Percentiles rank a stretch among this genome's conserved stretches.
These are phyloP conservation scores for Mrakiaceae sp. DNA, from an alignment of 1,284 basidiomycete genomes.

Conservation along the genomic window DNA sequence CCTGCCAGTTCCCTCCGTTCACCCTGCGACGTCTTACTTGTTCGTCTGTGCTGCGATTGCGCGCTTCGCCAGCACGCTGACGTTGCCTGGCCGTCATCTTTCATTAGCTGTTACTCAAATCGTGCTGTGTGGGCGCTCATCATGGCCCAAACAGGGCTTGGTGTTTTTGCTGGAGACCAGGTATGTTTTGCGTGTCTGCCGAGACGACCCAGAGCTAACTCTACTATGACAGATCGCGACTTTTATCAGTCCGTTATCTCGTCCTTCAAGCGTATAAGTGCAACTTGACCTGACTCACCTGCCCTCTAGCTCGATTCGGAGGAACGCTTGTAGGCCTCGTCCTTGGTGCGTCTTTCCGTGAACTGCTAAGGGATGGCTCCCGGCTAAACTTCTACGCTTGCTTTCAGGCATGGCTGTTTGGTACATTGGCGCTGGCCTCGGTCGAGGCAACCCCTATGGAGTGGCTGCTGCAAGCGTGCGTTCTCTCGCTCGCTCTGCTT, in stretches of 20 bases:
- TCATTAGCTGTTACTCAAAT: not conserved
- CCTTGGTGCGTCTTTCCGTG: constrained; percentile 26
- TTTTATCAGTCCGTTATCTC: no score
- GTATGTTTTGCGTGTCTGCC: no score
- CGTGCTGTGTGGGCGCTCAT: not conserved
- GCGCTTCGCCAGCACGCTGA: no score
- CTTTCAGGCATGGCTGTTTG: constrained; percentile 41
- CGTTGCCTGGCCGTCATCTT: no score
- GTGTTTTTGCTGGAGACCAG: constrained; percentile 39
- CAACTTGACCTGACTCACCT: no score
- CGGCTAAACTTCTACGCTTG: no score
- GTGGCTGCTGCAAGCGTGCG: constrained; percentile 44
- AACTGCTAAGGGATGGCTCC: no score
- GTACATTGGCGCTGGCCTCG: constrained; percentile 44
- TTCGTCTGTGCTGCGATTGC: not conserved
- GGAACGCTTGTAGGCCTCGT: constrained; percentile 42
- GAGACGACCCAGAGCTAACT: no score
- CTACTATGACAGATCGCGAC: no score
- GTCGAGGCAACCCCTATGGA: constrained; percentile 49
- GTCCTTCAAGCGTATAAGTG: no score
- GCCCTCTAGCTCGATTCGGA: constrained; percentile 31
- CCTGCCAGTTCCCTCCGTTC: constrained; percentile 6
- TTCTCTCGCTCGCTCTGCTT: constrained; percentile 37
- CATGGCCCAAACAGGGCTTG: constrained; percentile 47
- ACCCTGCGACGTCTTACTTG: constrained; percentile 7